Conservation (phyloP, 371 early-diverging fungal genomes). For the Saksenaea oblongispora region DNA sequence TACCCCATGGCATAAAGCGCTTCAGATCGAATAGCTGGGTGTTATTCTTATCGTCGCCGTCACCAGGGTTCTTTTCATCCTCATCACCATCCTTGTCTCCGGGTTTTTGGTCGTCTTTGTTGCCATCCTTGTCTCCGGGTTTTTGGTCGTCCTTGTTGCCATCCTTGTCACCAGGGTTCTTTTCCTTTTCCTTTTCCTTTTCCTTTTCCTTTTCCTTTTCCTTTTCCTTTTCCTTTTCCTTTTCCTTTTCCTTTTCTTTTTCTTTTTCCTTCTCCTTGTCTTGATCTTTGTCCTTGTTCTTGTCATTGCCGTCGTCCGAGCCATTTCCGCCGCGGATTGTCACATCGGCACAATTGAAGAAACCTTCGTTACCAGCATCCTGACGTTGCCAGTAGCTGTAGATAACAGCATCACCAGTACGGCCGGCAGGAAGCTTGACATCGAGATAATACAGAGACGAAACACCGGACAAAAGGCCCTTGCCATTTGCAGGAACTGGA, state of each 20-base stretch:
- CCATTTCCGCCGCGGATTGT: not conserved
- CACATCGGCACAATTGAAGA: constrained; percentile 10
- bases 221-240: not conserved
- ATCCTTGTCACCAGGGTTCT: constrained; percentile 31
- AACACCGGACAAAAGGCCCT: not conserved
- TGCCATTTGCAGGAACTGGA: constrained; percentile 4
- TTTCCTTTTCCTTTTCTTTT: constrained; percentile 1
- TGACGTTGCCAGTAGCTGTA: constrained; percentile 1
- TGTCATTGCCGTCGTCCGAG: not conserved
- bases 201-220: constrained; percentile 39
- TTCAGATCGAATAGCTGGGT: constrained; percentile 45
- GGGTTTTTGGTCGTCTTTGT: constrained; percentile 34
- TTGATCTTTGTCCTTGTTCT: not conserved
- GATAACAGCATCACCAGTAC: constrained; percentile 1
- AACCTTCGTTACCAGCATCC: constrained; percentile 4
- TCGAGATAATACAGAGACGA: constrained; percentile 4
- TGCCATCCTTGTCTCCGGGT: constrained; percentile 71
- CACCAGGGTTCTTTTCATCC: constrained; percentile 53
- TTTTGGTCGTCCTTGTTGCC: constrained; percentile 86
- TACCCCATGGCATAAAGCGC: not conserved
- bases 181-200: constrained; percentile 29
- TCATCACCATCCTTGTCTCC: constrained; percentile 58
- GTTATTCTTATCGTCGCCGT: constrained; percentile 67
- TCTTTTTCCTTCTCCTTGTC: not conserved
- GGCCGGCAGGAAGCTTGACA: not conserved